These are phyloP conservation scores for Colletotrichum falcatum DNA, from an alignment of 2,329 filamentous ascomycete genomes.

Conservation along the genomic window DNA sequence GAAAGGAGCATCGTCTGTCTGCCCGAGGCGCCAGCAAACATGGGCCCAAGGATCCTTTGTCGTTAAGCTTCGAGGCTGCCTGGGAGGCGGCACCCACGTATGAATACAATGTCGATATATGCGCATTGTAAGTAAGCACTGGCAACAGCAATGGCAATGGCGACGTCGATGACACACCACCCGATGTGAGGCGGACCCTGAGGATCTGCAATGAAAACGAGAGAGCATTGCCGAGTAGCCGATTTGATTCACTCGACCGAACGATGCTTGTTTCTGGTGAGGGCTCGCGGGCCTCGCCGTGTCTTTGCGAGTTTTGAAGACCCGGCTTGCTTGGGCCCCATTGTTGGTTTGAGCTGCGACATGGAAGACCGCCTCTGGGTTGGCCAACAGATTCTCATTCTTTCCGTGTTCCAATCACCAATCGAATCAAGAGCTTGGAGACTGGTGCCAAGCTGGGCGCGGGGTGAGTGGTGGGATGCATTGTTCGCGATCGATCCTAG, in stretches of 20 bases:
- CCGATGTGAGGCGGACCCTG: constrained; percentile 9
- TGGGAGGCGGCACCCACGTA: constrained; percentile 7
- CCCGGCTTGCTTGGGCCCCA: constrained; percentile 25
- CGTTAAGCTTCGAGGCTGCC: constrained; percentile 21
- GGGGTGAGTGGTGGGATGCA: not conserved
- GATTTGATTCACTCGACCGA: constrained; percentile 17
- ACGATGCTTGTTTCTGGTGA: constrained; percentile 26
- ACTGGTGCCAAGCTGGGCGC: constrained; percentile 20
- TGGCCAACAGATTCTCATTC: constrained; percentile 5
- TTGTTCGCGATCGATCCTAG: not conserved
- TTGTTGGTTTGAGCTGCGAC: not conserved
- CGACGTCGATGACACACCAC: constrained; percentile 13
- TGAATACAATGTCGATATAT: not conserved
- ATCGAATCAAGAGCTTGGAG: constrained; percentile 24
- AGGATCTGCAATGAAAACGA: constrained; percentile 9
- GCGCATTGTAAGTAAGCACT: not conserved
- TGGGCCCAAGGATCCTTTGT: constrained; percentile 11
- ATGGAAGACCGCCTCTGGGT: not conserved
- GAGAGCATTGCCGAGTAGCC: constrained; percentile 27
- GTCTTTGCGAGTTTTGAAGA: constrained; percentile 11
- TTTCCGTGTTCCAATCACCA: constrained; percentile 15
- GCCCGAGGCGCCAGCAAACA: not conserved
- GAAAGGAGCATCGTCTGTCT: not conserved
- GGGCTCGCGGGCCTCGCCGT: constrained; percentile 4
- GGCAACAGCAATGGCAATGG: not conserved